Evolutionary conservation across 805 yeast species (phyloP).

Genomic region (Nakazawaea populi): DNA sequence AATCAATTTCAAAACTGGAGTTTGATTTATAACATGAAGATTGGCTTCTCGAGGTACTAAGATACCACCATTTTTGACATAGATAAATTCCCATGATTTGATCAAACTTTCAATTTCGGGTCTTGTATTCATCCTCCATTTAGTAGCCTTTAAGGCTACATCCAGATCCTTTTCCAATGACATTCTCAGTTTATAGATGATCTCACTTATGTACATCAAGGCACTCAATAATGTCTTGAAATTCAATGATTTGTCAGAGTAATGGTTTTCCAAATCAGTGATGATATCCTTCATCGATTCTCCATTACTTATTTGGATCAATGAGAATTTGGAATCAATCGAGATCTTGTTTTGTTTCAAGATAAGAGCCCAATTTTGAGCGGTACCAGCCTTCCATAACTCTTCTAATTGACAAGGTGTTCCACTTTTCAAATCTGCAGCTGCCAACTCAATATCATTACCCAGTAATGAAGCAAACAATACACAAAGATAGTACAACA

Average conservation of each 20-base stretch:
- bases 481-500: slow-evolving; percentile 43
- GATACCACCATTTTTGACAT: slow-evolving; percentile 57
- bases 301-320: slow-evolving; percentile 54
- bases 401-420: slow-evolving; percentile 54
- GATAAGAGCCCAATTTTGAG: slow-evolving; percentile 44
- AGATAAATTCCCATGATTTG: slow-evolving; percentile 63
- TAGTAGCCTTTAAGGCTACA: slow-evolving; percentile 42
- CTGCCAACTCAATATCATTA: slow-evolving; percentile 30
- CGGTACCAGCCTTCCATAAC: slow-evolving; percentile 50
- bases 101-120: slow-evolving; percentile 54
- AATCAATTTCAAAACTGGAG: slow-evolving; percentile 56
- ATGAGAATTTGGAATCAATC: slow-evolving; percentile 46
- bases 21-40: slow-evolving; percentile 39
- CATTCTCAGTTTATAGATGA: slow-evolving; percentile 47
- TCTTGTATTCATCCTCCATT: slow-evolving; percentile 61
- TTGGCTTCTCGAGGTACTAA: slow-evolving; percentile 47
- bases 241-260: slow-evolving; percentile 33
- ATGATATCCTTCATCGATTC: slow-evolving; percentile 40
- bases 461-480: slow-evolving; percentile 41
- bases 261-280: slow-evolving; percentile 39
- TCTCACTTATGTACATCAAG: slow-evolving; percentile 62
- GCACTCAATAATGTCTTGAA: slow-evolving; percentile 48
- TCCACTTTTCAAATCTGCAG: slow-evolving; percentile 53
- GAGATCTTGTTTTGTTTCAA: slow-evolving; percentile 30
- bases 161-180: slow-evolving; percentile 28